phyloP scores from a whole-genome alignment of 192 early-diverging fungal genomes.

The Linnemannia zychae region DNA sequence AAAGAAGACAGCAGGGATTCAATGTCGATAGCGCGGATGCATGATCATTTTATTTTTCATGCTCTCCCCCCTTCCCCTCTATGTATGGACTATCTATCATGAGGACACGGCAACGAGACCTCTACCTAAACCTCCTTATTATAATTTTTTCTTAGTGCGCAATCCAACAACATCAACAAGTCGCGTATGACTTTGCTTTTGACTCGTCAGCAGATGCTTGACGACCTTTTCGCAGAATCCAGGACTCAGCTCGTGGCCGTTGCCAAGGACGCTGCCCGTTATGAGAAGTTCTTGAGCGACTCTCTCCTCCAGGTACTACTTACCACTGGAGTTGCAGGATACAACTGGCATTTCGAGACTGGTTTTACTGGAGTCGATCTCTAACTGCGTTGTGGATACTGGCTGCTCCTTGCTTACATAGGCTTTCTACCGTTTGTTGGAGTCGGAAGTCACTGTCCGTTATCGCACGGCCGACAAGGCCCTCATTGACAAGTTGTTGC shows the following conservation, averaged over 20 bases:
- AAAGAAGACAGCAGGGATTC: background rate
- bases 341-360: too few species aligned
- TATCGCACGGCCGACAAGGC: constrained; percentile 80
- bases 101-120: background rate
- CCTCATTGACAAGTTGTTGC: constrained; percentile 70
- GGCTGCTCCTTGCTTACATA: constrained; percentile 7
- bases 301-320: constrained; percentile 79
- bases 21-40: background rate
- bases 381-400: background rate
- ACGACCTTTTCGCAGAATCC: constrained; percentile 85
- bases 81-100: background rate
- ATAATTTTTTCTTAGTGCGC: constrained; percentile 67
- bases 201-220: constrained; percentile 88
- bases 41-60: background rate
- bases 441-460: constrained; percentile 76
- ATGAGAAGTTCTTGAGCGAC: constrained; percentile 75
- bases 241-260: constrained; percentile 70
- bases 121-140: background rate
- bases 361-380: background rate
- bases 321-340: background rate
- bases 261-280: constrained; percentile 69
- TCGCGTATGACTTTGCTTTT: constrained; percentile 90
- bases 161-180: constrained; percentile 98
- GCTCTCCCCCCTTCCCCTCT: background rate
- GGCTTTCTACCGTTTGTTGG: constrained; percentile 91